These are phyloP conservation scores for Colletotrichum godetiae DNA, from an alignment of 2,329 filamentous ascomycete genomes.

Conservation along the genomic window DNA sequence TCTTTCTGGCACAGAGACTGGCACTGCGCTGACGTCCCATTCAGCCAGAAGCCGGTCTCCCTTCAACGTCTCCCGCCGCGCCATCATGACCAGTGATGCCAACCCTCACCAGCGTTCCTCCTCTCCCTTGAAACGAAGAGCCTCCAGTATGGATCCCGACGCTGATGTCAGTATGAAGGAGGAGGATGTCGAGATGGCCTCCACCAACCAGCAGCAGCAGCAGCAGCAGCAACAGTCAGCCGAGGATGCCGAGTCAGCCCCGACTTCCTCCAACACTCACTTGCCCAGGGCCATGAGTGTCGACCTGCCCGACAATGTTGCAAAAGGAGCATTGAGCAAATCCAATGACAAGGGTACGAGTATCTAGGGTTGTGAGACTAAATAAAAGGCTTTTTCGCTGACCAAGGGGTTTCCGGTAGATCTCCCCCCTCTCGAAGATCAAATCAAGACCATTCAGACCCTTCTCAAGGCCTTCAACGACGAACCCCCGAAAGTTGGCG, in stretches of 20 bases:
- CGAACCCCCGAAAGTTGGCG: conserved; percentile 72
- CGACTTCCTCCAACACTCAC: conserved; percentile 21
- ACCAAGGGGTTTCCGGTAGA: conserved; percentile 34
- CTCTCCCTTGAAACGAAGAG: conserved; percentile 72
- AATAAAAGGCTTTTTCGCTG: not conserved
- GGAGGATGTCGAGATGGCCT: conserved; percentile 30
- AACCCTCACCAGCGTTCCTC: conserved; percentile 70
- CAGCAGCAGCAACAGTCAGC: not conserved
- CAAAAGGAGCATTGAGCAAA: not conserved
- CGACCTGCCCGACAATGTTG: conserved; percentile 47
- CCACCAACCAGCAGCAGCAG: not conserved
- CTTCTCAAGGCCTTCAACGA: conserved; percentile 66
- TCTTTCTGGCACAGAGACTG: conserved; percentile 52
- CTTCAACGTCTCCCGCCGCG: conserved; percentile 61
- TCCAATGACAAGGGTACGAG: conserved; percentile 23
- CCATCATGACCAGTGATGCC: conserved; percentile 70
- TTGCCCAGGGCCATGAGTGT: conserved; percentile 55
- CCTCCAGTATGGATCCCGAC: conserved; percentile 70
- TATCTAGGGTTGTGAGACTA: not conserved
- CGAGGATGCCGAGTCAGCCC: conserved; percentile 18
- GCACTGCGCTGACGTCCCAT: conserved; percentile 48
- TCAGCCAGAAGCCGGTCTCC: conserved; percentile 63
- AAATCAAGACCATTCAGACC: conserved; percentile 78
- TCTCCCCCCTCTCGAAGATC: conserved; percentile 59
- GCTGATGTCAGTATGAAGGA: conserved; percentile 46